phyloP scores from a whole-genome alignment of 1,139 yeast genomes.

The Lodderomyces metapsilosis region DNA sequence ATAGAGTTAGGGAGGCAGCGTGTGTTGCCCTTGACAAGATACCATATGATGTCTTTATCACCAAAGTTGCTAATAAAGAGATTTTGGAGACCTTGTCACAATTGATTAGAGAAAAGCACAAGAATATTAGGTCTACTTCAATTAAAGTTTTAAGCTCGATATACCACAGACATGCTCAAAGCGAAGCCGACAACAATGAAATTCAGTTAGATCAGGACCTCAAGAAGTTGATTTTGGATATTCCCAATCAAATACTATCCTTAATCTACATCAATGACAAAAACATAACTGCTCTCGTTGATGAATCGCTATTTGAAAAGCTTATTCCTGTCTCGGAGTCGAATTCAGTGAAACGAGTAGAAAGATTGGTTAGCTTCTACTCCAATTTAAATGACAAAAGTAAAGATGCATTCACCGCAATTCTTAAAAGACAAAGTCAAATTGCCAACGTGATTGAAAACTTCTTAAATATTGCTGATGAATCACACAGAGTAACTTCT shows the following conservation, averaged over 20 bases:
- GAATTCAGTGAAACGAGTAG: slow-evolving; percentile 46
- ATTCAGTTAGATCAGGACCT: slow-evolving; percentile 24
- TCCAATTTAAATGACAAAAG: slow-evolving; percentile 56
- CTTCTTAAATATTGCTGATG: slow-evolving; percentile 33
- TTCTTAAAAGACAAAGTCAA: slow-evolving; percentile 66
- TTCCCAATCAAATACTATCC: slow-evolving; percentile 68
- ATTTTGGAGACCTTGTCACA: slow-evolving; percentile 57
- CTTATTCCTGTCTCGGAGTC: slow-evolving; percentile 56
- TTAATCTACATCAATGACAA: slow-evolving; percentile 75
- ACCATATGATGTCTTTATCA: slow-evolving; percentile 40
- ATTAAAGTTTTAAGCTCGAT: slow-evolving; percentile 55
- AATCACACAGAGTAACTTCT: slow-evolving; percentile 31
- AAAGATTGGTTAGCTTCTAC: slow-evolving; percentile 51
- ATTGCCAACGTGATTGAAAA: slow-evolving; percentile 41
- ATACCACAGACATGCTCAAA: slow-evolving; percentile 39
- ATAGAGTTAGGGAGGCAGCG: slow-evolving; percentile 65
- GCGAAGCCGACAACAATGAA: slow-evolving; percentile 9
- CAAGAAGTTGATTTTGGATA: slow-evolving; percentile 38
- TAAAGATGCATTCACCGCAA: slow-evolving; percentile 63
- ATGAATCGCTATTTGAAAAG: slow-evolving; percentile 56
- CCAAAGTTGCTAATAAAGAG: slow-evolving; percentile 42
- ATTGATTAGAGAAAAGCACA: slow-evolving; percentile 67
- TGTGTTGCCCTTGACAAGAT: slow-evolving; percentile 47
- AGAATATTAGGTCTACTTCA: slow-evolving; percentile 63
- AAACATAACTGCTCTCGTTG: slow-evolving; percentile 67